phyloP scores from a whole-genome alignment of 1,284 basidiomycete species.

The Malassezia caprae region DNA sequence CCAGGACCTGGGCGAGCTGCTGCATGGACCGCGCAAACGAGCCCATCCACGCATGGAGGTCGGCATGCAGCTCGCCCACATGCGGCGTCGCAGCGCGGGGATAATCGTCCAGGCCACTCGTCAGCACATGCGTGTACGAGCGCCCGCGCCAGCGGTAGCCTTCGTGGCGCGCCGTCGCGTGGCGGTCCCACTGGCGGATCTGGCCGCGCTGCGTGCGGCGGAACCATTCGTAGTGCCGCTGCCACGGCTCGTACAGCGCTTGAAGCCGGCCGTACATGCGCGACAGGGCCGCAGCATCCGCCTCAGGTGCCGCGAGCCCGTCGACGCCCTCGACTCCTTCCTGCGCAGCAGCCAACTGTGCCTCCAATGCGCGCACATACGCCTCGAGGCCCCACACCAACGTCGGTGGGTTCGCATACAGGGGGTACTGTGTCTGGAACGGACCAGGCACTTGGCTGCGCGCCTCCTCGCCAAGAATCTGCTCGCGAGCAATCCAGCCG shows the following conservation, averaged over 20 bases:
- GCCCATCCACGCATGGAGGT: constrained; percentile 88
- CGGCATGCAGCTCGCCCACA: constrained; percentile 79
- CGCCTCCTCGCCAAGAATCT: constrained; percentile 88
- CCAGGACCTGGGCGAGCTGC: constrained; percentile 51
- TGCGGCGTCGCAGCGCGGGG: constrained; percentile 71
- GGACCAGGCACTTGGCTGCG: constrained; percentile 64
- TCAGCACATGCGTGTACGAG: constrained; percentile 72
- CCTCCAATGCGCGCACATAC: constrained; percentile 65
- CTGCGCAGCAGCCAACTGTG: constrained; percentile 25
- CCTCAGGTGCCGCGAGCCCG: constrained; percentile 13
- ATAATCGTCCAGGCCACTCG: constrained; percentile 90
- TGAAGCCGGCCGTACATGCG: constrained; percentile 57
- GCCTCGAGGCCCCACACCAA: constrained; percentile 79
- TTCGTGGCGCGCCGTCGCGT: constrained; percentile 70
- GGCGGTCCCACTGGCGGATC: constrained; percentile 75
- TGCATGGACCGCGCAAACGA: constrained; percentile 53
- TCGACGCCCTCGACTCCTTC: constrained; percentile 14
- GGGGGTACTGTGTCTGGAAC: constrained; percentile 84
- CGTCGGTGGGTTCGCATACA: constrained; percentile 85
- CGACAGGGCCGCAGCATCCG: constrained; percentile 24
- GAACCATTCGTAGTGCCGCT: constrained; percentile 91
- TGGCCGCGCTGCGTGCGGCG: constrained; percentile 73
- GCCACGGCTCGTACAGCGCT: constrained; percentile 68
- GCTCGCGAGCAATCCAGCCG: constrained; percentile 88
- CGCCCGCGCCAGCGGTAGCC: constrained; percentile 91